phyloP scores from a whole-genome alignment of 108 stramenopile species.

The Cyclotella sp. region DNA sequence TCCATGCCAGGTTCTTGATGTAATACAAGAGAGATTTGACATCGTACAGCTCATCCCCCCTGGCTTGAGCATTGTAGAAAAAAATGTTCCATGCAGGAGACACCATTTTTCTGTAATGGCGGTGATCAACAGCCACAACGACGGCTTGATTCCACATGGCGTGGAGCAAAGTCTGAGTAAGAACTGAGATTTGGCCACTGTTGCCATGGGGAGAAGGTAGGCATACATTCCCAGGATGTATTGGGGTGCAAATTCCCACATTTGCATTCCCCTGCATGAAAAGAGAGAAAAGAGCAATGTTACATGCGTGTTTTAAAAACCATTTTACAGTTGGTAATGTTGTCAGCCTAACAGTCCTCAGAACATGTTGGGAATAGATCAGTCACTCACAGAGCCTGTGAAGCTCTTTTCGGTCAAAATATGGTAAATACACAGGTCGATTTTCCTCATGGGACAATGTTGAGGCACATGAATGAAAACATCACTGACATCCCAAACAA shows the following conservation, averaged over 20 bases:
- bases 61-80: constrained; percentile 75
- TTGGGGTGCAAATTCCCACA: constrained; percentile 95
- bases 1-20: constrained; percentile 92
- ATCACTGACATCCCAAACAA: constrained; percentile 73
- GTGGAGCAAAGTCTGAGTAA: constrained; percentile 34
- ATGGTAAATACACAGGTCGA: constrained; percentile 29
- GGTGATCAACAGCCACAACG: constrained; percentile 68
- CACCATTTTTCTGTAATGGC: constrained; percentile 59
- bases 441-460: constrained; percentile 39
- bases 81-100: constrained; percentile 84
- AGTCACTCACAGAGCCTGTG: constrained; percentile 47
- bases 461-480: no score
- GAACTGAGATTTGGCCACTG: constrained; percentile 35
- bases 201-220: constrained; percentile 79
- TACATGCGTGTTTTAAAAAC: no score
- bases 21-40: constrained; percentile 94
- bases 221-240: constrained; percentile 95
- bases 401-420: constrained; percentile 48
- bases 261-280: constrained; percentile 63
- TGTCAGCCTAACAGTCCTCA: constrained; percentile 32
- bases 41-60: constrained; percentile 96
- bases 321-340: no score
- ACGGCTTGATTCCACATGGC: constrained; percentile 53
- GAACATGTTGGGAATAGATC: constrained; percentile 51
- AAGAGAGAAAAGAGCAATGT: no score